Conservation (phyloP, 495 filamentous ascomycete genomes). For the Patellaria atrata region DNA sequence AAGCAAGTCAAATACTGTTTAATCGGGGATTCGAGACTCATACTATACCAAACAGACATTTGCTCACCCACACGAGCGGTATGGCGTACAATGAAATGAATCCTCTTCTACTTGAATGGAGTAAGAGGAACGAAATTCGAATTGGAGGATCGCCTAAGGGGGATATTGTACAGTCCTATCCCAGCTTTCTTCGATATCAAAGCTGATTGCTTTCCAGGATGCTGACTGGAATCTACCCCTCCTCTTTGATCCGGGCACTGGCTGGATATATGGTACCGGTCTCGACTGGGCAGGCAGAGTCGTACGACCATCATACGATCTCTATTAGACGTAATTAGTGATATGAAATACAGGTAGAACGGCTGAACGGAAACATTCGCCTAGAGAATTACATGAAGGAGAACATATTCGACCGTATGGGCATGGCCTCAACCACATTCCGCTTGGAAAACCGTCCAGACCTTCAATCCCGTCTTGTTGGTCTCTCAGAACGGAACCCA, state of each 20-base stretch:
- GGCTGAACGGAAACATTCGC: constrained; percentile 15
- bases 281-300: constrained; percentile 20
- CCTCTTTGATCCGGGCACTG: constrained; percentile 24
- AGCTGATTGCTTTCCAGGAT: background rate
- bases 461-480: constrained; percentile 8
- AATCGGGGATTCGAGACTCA: constrained; percentile 2
- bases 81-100: constrained; percentile 6
- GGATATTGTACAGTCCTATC: constrained; percentile 1
- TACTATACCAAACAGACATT: constrained; percentile 12
- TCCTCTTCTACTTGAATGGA: constrained; percentile 2
- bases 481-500: constrained; percentile 21
- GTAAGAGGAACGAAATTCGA: constrained; percentile 1
- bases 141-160: background rate
- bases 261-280: constrained; percentile 20
- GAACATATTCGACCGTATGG: constrained; percentile 33
- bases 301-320: constrained; percentile 5
- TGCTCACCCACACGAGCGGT: constrained; percentile 9
- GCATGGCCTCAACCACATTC: constrained; percentile 31
- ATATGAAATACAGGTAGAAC: too few species aligned
- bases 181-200: constrained; percentile 5
- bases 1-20: constrained; percentile 1
- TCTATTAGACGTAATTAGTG: too few species aligned
- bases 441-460: constrained; percentile 26
- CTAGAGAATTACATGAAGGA: constrained; percentile 34
- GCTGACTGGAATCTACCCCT: constrained; percentile 20